Conservation (phyloP, 2,329 filamentous ascomycete genomes). For the Ramularia collo-cygni region DNA sequence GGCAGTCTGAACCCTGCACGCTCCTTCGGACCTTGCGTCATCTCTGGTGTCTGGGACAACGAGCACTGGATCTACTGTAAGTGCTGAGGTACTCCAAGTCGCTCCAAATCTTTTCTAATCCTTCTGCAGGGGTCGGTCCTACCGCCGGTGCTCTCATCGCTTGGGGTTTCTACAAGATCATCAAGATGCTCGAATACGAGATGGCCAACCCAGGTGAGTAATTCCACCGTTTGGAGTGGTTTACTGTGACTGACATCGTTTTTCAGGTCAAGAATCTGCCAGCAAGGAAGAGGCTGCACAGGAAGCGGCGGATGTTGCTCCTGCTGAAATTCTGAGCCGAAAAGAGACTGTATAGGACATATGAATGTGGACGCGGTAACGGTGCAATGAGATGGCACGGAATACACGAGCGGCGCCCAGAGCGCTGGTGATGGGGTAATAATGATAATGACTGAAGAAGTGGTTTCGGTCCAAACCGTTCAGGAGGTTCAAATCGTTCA, state of each 20-base stretch:
- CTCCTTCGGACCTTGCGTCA: slow-evolving; percentile 28
- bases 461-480: neutral
- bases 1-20: slow-evolving; percentile 32
- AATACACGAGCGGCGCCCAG: neutral
- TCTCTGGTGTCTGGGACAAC: slow-evolving; percentile 19
- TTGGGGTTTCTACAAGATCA: slow-evolving; percentile 29
- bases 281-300: slow-evolving; percentile 17
- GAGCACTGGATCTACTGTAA: slow-evolving; percentile 23
- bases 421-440: neutral
- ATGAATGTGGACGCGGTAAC: slow-evolving; percentile 2
- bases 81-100: too few species aligned
- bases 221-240: too few species aligned
- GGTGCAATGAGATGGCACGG: neutral
- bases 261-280: slow-evolving; percentile 11
- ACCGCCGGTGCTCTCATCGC: slow-evolving; percentile 25
- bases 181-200: slow-evolving; percentile 30
- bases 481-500: neutral
- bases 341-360: slow-evolving; percentile 8
- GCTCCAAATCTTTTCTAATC: too few species aligned
- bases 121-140: slow-evolving; percentile 24
- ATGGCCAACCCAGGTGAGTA: slow-evolving; percentile 25
- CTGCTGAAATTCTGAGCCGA: too few species aligned
- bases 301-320: slow-evolving; percentile 17
- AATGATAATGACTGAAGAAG: slow-evolving; percentile 1
- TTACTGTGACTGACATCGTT: too few species aligned